phyloP scores from a whole-genome alignment of 345 rosid species.

The Aquilaria sinensis region DNA sequence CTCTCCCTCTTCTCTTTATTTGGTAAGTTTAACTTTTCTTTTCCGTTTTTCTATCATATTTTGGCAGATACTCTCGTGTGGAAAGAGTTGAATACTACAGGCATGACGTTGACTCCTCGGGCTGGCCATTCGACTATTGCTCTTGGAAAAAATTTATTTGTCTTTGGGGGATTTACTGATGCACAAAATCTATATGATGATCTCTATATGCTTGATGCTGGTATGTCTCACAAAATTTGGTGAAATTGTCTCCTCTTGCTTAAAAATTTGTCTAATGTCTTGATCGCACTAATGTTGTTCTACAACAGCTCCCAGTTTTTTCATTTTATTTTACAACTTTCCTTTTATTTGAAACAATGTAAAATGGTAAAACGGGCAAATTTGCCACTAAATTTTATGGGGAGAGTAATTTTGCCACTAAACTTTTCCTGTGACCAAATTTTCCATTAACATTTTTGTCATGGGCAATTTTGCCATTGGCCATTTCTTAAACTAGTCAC shows the following conservation, averaged over 20 bases:
- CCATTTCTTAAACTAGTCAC: too few species aligned
- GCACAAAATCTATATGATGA: constrained; percentile 91
- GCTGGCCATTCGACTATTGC: constrained; percentile 93
- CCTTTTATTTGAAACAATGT: too few species aligned
- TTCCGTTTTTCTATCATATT: constrained; percentile 13
- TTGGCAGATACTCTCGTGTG: constrained; percentile 71
- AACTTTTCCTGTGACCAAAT: too few species aligned
- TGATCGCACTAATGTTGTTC: neutral
- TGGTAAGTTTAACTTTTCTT: neutral
- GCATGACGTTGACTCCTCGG: constrained; percentile 82
- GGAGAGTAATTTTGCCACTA: too few species aligned
- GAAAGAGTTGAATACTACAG: constrained; percentile 77
- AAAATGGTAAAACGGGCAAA: too few species aligned
- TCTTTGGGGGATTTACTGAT: constrained; percentile 96
- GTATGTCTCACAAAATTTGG: constrained; percentile 33
- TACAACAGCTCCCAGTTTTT: too few species aligned
- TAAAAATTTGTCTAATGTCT: neutral
- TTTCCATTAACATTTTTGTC: too few species aligned
- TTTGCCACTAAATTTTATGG: too few species aligned
- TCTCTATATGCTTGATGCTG: constrained; percentile 77
- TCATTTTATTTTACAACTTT: too few species aligned
- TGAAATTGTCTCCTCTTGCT: neutral
- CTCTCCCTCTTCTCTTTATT: too few species aligned
- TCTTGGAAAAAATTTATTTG: constrained; percentile 79
- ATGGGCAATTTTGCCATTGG: too few species aligned